Evolutionary conservation across 768 basidiomycete genomes (phyloP).

Genomic region (Terana coerulea): DNA sequence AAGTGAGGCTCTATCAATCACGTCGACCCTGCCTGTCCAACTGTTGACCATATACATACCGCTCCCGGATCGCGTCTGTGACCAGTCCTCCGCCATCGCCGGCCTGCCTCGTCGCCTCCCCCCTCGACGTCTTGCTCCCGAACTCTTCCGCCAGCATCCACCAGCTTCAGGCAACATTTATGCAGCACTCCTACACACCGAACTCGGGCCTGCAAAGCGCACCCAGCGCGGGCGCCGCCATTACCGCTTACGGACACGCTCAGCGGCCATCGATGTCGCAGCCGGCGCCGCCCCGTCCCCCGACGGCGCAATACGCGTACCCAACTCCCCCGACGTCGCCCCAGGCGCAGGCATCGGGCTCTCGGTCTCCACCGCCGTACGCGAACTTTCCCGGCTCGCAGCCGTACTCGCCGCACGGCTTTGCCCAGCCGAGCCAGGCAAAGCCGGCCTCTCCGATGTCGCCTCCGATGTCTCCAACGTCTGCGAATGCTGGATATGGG

Average conservation of each 20-base stretch:
- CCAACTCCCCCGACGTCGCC: not conserved
- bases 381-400: not conserved
- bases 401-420: not conserved
- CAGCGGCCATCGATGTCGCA: not conserved
- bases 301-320: not conserved
- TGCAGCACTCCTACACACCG: slow-evolving; percentile 6
- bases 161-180: too few relatives aligned
- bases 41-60: too few relatives aligned
- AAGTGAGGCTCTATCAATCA: too few relatives aligned
- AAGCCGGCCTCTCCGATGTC: not conserved
- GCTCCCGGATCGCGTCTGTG: too few relatives aligned
- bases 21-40: too few relatives aligned
- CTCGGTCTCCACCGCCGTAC: not conserved
- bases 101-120: not conserved
- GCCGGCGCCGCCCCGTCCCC: not conserved
- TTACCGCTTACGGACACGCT: not conserved
- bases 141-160: not conserved
- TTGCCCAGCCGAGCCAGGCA: not conserved
- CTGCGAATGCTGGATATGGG: not conserved
- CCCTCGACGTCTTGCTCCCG: not conserved
- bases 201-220: not conserved
- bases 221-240: not conserved
- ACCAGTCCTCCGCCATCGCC: not conserved
- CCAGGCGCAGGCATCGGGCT: not conserved
- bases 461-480: not conserved